Evolutionary conservation across 805 yeast genomes (phyloP), one percentile per base, ranked within the genome.

Genomic region (Starmera quercuum): DNA sequence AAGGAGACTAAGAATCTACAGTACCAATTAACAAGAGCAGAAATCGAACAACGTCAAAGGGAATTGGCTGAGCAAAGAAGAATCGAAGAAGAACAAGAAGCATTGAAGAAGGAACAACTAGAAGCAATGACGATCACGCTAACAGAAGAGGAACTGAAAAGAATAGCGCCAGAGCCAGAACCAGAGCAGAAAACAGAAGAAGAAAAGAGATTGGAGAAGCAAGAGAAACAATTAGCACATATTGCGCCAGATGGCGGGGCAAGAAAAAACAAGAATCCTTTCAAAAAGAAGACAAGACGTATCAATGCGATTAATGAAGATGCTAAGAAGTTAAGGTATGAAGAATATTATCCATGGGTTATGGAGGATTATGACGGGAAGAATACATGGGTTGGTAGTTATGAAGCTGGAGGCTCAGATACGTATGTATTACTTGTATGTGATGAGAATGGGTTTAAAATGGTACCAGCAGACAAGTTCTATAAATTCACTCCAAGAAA

Each of bases 271-370:
- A 72, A 75, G 38, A 72, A 70, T 54, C 73, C 38, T 62, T 33
- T 78, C 51, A 82, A 80, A 53, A 73, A 83, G 44, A 87, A 87
- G 54, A 87, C 97, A 2, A 73, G 88, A 48, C 95, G 88, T 56
- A 75, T 86, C 14, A 78, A 73, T 45, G 73, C 80, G 19, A 75
- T 85, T 54, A 86, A 86, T 50, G 97, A 88, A 47, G 74, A 74
- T 7, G 88, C 85, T 40, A 72, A 90, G 41, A 81, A 77, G 51
- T 64, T 92, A 41, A 70, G 97, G 53, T 92, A 90, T 54, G 98
- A 92, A 61, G 98, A 92, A 60, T 85, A 81, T 56, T 90, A 84
- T 49, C 98, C 98, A 0, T 92, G 98, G 98, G 95, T 92, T 13
- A 64, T 92, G 68, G 98, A 92, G 61, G 98, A 92, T 60, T 90